A percentile compares a stretch with the other conserved stretches of the same genome.
phyloP scores from a whole-genome alignment of 1,284 basidiomycete species.

The Bondarzewia mesenterica region DNA sequence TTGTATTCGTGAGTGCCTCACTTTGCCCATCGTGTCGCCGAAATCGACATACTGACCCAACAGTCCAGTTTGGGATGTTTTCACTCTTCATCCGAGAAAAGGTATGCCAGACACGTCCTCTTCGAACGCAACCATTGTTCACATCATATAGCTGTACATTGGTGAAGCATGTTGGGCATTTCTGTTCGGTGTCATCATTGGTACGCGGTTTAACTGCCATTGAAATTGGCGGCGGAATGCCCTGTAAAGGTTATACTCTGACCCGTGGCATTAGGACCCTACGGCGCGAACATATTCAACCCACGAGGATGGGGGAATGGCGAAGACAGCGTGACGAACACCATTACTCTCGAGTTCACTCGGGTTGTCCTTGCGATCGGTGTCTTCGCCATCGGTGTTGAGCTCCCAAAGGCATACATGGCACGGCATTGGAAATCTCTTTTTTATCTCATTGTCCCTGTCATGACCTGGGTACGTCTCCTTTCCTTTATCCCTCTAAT shows the following conservation, averaged over 20 bases:
- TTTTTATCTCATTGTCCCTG: constrained; percentile 79
- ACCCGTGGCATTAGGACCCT: constrained; percentile 53
- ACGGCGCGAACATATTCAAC: constrained; percentile 80
- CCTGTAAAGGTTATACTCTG: neutral
- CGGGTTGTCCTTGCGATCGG: constrained; percentile 95
- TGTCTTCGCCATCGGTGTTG: constrained; percentile 97
- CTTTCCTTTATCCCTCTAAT: constrained; percentile 6
- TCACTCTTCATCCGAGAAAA: constrained; percentile 89
- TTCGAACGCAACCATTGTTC: neutral
- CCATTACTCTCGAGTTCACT: constrained; percentile 85
- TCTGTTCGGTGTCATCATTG: constrained; percentile 88
- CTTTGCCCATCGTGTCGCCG: constrained; percentile 4
- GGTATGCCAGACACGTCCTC: constrained; percentile 29
- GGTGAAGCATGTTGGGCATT: constrained; percentile 97
- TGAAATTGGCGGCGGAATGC: neutral
- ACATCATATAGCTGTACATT: constrained; percentile 62
- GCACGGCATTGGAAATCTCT: constrained; percentile 85
- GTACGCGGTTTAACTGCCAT: constrained; percentile 26
- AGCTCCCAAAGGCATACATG: constrained; percentile 92
- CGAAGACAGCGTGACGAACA: constrained; percentile 45
- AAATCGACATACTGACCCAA: constrained; percentile 1
- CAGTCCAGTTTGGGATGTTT: constrained; percentile 83
- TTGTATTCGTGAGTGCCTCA: constrained; percentile 52
- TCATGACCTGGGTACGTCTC: constrained; percentile 78
- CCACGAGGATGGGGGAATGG: constrained; percentile 76